Conservation (phyloP, 164 flowering plant genomes). For the Taxillus chinensis region DNA sequence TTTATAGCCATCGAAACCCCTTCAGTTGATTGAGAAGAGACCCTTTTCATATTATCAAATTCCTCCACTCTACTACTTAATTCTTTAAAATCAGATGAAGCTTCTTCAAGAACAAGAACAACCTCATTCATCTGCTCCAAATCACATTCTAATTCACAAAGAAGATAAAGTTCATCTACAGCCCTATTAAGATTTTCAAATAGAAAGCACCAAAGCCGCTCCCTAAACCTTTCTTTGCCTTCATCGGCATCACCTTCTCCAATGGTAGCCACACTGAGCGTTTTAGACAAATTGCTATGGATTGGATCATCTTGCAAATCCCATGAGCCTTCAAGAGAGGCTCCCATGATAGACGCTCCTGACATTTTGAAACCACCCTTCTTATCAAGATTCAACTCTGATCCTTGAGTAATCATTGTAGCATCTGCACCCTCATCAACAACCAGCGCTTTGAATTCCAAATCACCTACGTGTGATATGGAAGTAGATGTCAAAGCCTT, state of each 20-base stretch:
- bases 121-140: conserved; percentile 88
- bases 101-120: conserved; percentile 90
- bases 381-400: conserved; percentile 12
- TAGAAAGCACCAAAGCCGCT: conserved; percentile 87
- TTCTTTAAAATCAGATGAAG: conserved; percentile 77
- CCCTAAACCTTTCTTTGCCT: conserved; percentile 90
- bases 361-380: conserved; percentile 17
- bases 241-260: conserved; percentile 45
- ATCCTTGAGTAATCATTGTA: conserved; percentile 11
- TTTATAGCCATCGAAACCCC: conserved; percentile 39
- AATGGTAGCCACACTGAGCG: conserved; percentile 17
- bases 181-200: conserved; percentile 96
- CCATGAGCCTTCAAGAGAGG: conserved; percentile 19
- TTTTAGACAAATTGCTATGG: conserved; percentile 19
- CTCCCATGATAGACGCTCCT: conserved; percentile 16
- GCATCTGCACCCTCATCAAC: conserved; percentile 8
- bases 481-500: conserved; percentile 12
- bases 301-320: conserved; percentile 9
- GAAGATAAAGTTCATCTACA: conserved; percentile 88
- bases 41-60: conserved; percentile 57
- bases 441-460: conserved; percentile 16
- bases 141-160: conserved; percentile 93
- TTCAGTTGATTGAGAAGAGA: conserved; percentile 36
- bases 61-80: conserved; percentile 61
- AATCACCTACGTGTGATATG: conserved; percentile 17